A percentile compares a stretch with the other conserved stretches of the same genome.
phyloP scores from a whole-genome alignment of 257 asterid genomes.

The Handroanthus guayacan region DNA sequence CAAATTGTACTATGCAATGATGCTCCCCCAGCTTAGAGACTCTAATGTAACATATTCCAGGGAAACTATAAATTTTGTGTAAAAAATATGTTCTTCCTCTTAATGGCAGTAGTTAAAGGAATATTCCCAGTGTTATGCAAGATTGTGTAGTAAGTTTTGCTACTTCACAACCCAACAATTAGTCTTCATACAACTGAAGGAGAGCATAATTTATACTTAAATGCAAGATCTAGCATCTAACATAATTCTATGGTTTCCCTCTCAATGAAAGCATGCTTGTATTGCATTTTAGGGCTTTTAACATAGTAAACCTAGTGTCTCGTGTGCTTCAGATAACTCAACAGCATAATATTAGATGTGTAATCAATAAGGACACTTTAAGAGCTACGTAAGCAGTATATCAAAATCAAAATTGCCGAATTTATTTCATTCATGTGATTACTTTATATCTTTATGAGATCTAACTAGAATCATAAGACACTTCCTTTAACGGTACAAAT shows the following conservation, averaged over 20 bases:
- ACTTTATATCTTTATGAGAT: background rate
- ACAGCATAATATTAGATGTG: conserved; percentile 3
- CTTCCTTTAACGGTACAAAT: background rate
- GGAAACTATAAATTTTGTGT: conserved; percentile 11
- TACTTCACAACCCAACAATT: conserved; percentile 7
- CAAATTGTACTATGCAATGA: conserved; percentile 9
- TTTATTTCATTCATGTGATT: background rate
- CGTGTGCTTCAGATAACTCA: conserved; percentile 21
- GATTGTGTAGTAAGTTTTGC: background rate
- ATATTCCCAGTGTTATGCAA: background rate
- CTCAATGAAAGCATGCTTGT: background rate
- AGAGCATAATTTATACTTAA: background rate
- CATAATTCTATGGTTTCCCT: background rate
- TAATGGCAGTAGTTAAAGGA: background rate
- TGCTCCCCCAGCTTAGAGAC: conserved; percentile 24
- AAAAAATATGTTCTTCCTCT: background rate
- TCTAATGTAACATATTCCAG: conserved; percentile 1
- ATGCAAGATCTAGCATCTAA: conserved; percentile 13
- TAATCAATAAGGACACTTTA: background rate
- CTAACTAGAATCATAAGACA: background rate
- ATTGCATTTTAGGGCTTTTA: background rate
- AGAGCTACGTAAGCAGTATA: background rate
- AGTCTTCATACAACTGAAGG: conserved; percentile 5
- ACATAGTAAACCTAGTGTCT: background rate
- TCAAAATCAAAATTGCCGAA: background rate